A percentile compares a stretch with the other conserved stretches of the same genome.
These are phyloP conservation scores for Aquanectria penicillioides DNA, from an alignment of 2,329 filamentous ascomycete genomes.

Conservation along the genomic window DNA sequence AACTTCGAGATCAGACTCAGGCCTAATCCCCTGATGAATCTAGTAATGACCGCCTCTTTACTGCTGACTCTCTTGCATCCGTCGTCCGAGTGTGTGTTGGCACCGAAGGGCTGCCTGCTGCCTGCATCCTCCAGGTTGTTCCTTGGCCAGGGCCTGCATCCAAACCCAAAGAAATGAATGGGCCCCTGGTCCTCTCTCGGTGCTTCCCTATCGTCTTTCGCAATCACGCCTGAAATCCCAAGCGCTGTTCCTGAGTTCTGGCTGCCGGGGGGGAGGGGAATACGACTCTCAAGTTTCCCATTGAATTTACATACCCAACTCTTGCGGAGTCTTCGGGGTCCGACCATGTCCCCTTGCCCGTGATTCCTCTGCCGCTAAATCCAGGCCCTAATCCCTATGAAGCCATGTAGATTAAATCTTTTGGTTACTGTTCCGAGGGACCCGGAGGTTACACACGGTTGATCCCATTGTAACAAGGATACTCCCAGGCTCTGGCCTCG, in stretches of 20 bases:
- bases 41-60: not conserved
- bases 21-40: constrained; percentile 2
- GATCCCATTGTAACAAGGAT: constrained; percentile 9
- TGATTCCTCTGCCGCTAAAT: no score
- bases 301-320: no score
- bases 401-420: no score
- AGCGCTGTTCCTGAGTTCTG: no score
- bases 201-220: not conserved
- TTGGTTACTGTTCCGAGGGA: constrained; percentile 8
- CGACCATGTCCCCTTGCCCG: no score
- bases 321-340: no score
- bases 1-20: constrained; percentile 1
- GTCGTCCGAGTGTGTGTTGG: constrained; percentile 14
- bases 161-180: constrained; percentile 12
- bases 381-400: no score
- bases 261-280: no score
- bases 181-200: constrained; percentile 12
- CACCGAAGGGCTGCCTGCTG: not conserved
- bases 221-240: no score
- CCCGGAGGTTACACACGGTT: constrained; percentile 1
- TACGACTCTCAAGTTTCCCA: not conserved
- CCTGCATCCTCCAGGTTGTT: constrained; percentile 12
- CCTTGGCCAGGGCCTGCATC: constrained; percentile 13
- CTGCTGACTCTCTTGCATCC: not conserved
- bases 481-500: not conserved